Base-by-base conservation (phyloP, 495 filamentous ascomycete species). In the Aspergillus egyptiacus region DNA sequence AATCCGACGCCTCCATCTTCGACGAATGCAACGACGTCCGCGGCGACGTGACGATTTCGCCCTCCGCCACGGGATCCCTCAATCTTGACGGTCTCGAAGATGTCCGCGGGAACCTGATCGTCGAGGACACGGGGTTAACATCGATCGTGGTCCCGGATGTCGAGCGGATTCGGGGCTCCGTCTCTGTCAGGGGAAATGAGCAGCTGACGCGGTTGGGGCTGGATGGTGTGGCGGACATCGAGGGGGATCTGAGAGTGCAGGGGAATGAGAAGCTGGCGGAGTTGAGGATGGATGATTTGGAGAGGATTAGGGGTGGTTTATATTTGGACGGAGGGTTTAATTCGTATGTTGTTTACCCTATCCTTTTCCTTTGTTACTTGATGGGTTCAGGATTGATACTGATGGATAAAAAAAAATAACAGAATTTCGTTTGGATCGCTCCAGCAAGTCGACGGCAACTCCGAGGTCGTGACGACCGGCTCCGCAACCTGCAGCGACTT, bases 1-100 rank as follows among this genome's bases (percentile, higher is more conserved):
- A 69, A 58, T 53, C 39, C 22, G 64, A 67, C 41, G 66, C 58
- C 1, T 46, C 60, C 34, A 41, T 61, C 17, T 28, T 44, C 43
- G 44, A 47, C 24, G 44, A 49, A 22, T 69, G 66, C 48, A 55
- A 59, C 4, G 55, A 54, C 13, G 39, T 69, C 22, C 22, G 46
- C 19, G 63, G 62, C 7, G 60, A 51, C n/a, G 22, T 69, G 10
- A 60, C 51, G 10, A 60, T 67, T 35, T 43, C 56, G 0, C 48
- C 62, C 8, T 48, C 53, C 1, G 61, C 49, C 8, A 54, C 34
- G 15, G 66, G 66, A 2, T 46, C 44, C 30, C 61, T 67, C 27
- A 55, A 53, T 6, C 30, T 69, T 22, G 45, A 51, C 25, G 53
- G 58, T 30, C 28, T 67, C 7, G 55, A 63, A 20, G 48, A 60